These are phyloP conservation scores for Fusarium algeriense DNA, from an alignment of 2,329 filamentous ascomycete genomes.

Conservation along the genomic window DNA sequence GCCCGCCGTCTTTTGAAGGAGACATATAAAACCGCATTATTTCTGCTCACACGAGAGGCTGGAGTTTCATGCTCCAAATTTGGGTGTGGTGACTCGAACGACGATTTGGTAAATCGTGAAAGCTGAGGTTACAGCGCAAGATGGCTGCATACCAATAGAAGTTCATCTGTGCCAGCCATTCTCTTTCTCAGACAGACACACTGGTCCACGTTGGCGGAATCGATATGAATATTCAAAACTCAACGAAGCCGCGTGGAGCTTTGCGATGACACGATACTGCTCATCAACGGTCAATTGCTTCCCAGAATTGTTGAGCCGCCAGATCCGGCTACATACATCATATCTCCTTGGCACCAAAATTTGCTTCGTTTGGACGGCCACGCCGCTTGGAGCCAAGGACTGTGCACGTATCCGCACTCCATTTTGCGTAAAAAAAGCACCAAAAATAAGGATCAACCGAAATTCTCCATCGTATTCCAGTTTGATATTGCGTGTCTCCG, in stretches of 20 bases:
- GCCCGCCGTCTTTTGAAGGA: background rate
- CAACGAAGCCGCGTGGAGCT: slow-evolving; percentile 25
- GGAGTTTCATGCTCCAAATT: slow-evolving; percentile 31
- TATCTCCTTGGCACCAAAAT: slow-evolving; percentile 39
- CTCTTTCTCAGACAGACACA: slow-evolving; percentile 20
- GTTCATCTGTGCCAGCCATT: slow-evolving; percentile 5
- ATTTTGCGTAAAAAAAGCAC: slow-evolving; percentile 1
- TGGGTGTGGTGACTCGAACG: slow-evolving; percentile 29
- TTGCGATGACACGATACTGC: slow-evolving; percentile 8
- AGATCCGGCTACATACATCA: slow-evolving; percentile 44
- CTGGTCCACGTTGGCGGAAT: slow-evolving; percentile 13
- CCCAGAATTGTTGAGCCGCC: slow-evolving; percentile 38
- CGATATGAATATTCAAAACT: slow-evolving; percentile 2
- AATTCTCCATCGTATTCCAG: slow-evolving; percentile 26
- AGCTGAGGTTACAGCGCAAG: slow-evolving; percentile 15
- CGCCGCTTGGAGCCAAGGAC: slow-evolving; percentile 38
- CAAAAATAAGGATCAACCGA: slow-evolving; percentile 41
- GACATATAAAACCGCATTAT: slow-evolving; percentile 7
- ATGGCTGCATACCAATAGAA: slow-evolving; percentile 17
- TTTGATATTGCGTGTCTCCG: slow-evolving; percentile 4
- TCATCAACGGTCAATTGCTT: slow-evolving; percentile 6
- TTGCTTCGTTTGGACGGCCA: slow-evolving; percentile 41
- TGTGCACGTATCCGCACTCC: slow-evolving; percentile 23
- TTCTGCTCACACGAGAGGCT: slow-evolving; percentile 6
- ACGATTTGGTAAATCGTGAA: slow-evolving; percentile 18